Base-by-base conservation (phyloP, 2,329 filamentous ascomycete genomes). In the Cercospora berteroae region DNA sequence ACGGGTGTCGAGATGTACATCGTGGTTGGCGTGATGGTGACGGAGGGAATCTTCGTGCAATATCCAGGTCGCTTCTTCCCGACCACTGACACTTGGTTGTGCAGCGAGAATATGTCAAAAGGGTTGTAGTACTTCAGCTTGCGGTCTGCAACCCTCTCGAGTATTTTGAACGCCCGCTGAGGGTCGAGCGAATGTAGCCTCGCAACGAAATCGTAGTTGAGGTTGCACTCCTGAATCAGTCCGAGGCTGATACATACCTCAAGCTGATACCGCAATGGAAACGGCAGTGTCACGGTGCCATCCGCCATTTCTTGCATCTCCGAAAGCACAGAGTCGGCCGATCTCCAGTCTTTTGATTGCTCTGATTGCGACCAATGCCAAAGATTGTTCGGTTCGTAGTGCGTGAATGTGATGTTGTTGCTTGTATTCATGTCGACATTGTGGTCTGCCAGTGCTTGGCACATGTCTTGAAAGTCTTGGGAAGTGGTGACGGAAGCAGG, bases 241-340 rank as follows among this genome's bases (percentile, higher is more conserved):
- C 89, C 88, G 29, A 90, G 87, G 0, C 94, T 96, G n/a, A 98
- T 84, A 76, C 94, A 98, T 0, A 93, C 94, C 77, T 99, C 94
- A 0, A 99, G 85, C 77, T 97, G 93, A 75, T 98, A 99, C 16
- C 92, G 87, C 1, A 97, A 87, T 0, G 88, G 81, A 69, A 93
- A 97, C 0, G 81, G 69, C 2, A 82, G 77, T 23, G 79, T 68
- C 12, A 65, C 50, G 8, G 36, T 59, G 9, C 63, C 66, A 16
- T 69, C 69, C 8, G 65, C 39, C 33, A 69, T 69, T 33, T 74
- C 16, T 31, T 72, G 70, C 39, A 76, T 23, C 13, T 70, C 69
- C 10, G 67, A 66, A 2, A 68, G 60, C 25, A 55, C 67, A 3
- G 70, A 67, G 3, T 61, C 48, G 6, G 44, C 27, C 6, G 50